A percentile compares a stretch with the other conserved stretches of the same genome.
These are phyloP conservation scores for Rhizopus microsporus DNA, from an alignment of 371 early-diverging fungal species.

Conservation along the genomic window DNA sequence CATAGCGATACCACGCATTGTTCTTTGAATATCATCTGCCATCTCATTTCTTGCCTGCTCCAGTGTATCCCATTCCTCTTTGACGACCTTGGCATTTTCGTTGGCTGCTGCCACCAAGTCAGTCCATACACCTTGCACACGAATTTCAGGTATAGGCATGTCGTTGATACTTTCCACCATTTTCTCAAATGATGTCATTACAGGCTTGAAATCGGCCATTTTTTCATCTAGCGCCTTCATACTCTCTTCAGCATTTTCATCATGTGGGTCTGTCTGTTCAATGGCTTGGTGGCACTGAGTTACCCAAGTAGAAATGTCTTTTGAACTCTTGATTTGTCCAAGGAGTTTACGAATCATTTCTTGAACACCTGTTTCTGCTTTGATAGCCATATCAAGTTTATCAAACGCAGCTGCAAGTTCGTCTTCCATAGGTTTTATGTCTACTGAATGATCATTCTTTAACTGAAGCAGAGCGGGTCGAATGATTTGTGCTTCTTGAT, in stretches of 20 bases:
- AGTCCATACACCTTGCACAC: background rate
- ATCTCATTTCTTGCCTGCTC: slow-evolving; percentile 7
- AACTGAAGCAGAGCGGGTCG: background rate
- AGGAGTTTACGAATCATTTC: slow-evolving; percentile 31
- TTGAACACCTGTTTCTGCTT: background rate
- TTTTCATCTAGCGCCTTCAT: slow-evolving; percentile 34
- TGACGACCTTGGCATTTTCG: slow-evolving; percentile 9
- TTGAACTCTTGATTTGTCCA: slow-evolving; percentile 35
- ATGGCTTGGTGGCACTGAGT: slow-evolving; percentile 34
- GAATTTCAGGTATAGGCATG: too few relatives aligned
- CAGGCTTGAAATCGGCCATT: slow-evolving; percentile 27
- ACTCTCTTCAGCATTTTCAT: slow-evolving; percentile 14
- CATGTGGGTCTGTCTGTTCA: slow-evolving; percentile 14
- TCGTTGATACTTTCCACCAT: slow-evolving; percentile 11
- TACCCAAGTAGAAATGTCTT: slow-evolving; percentile 39
- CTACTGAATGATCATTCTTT: background rate
- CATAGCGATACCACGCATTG: slow-evolving; percentile 28
- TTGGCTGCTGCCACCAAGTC: background rate
- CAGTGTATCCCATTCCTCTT: slow-evolving; percentile 22
- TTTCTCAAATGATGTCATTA: slow-evolving; percentile 30
- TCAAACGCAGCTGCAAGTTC: background rate
- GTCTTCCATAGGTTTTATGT: background rate
- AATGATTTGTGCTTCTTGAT: background rate
- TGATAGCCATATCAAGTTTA: background rate
- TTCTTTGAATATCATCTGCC: slow-evolving; percentile 8